Conservation (phyloP, 805 yeast species). For the Schwanniomyces vanrijiae region DNA sequence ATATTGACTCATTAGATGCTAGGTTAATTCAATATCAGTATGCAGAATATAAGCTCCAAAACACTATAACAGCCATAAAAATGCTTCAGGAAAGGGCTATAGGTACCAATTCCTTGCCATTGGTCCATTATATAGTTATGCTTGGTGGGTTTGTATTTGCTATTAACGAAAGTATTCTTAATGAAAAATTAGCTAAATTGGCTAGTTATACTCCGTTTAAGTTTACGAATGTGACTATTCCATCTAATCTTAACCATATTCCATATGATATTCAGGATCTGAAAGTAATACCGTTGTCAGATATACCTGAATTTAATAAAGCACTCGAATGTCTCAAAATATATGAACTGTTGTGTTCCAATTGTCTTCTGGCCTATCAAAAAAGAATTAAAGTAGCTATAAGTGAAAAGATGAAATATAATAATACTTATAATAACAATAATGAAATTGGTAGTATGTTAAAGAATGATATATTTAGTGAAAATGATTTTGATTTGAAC, state of each 20-base stretch:
- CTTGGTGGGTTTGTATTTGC: constrained; percentile 33
- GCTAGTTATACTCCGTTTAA: constrained; percentile 28
- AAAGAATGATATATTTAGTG: constrained; percentile 16
- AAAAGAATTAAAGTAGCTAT: constrained; percentile 31
- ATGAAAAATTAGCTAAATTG: constrained; percentile 24
- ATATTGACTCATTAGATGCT: constrained; percentile 52
- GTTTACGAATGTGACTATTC: constrained; percentile 22
- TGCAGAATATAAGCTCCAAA: constrained; percentile 47
- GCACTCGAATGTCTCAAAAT: constrained; percentile 28
- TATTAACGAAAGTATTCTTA: constrained; percentile 35
- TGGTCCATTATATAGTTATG: constrained; percentile 35
- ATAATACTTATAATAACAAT: constrained; percentile 9
- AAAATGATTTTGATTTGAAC: constrained; percentile 25
- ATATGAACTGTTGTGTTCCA: constrained; percentile 25
- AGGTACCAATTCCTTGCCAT: constrained; percentile 17
- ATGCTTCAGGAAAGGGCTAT: constrained; percentile 14
- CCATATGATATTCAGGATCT: constrained; percentile 42
- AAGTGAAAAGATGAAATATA: constrained; percentile 14
- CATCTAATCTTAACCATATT: constrained; percentile 35
- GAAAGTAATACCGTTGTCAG: constrained; percentile 28
- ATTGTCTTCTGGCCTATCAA: constrained; percentile 37
- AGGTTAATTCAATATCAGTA: constrained; percentile 59
- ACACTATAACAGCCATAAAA: constrained; percentile 33
- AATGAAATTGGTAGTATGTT: constrained; percentile 21
- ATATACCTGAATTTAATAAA: constrained; percentile 23